Conservation (phyloP, 495 filamentous ascomycete genomes). For the Aspergillus kassunensis region DNA sequence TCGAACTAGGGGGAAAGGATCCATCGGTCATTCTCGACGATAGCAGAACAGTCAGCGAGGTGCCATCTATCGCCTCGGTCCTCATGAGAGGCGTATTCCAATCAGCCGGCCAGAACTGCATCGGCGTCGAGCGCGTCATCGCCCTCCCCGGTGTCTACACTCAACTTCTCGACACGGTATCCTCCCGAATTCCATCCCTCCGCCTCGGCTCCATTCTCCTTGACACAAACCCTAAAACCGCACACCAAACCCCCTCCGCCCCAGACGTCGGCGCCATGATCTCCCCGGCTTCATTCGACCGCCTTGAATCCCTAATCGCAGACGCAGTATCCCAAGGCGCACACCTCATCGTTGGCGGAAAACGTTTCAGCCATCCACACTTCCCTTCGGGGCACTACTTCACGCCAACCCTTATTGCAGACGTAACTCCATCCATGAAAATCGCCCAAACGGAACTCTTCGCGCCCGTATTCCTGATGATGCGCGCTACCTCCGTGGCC, state of each 20-base stretch:
- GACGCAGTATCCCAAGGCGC: conserved; percentile 78
- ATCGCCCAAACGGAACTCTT: conserved; percentile 92
- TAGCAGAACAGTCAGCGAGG: conserved; percentile 50
- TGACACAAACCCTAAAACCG: conserved; percentile 31
- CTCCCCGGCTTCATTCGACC: conserved; percentile 65
- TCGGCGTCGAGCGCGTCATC: conserved; percentile 92
- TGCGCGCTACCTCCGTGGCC: conserved; percentile 59
- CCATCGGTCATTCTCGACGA: conserved; percentile 88
- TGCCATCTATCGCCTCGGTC: conserved; percentile 68
- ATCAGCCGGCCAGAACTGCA: conserved; percentile 96
- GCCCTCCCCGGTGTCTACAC: conserved; percentile 71
- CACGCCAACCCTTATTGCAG: conserved; percentile 78
- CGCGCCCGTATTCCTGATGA: conserved; percentile 80
- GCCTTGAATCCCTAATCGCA: conserved; percentile 65
- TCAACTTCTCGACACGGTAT: conserved; percentile 64
- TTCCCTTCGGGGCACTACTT: conserved; percentile 86
- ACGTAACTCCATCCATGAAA: conserved; percentile 73
- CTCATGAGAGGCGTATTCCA: conserved; percentile 92
- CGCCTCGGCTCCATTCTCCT: conserved; percentile 66
- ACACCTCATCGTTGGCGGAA: conserved; percentile 77
- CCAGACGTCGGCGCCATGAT: conserved; percentile 87
- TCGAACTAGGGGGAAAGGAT: conserved; percentile 95
- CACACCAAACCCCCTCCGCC: conserved; percentile 20
- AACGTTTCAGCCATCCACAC: conserved; percentile 60
- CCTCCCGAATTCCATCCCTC: conserved; percentile 64